Evolutionary conservation across 768 basidiomycete genomes (phyloP).

Genomic region (Chalciporus pseudorubinellus): DNA sequence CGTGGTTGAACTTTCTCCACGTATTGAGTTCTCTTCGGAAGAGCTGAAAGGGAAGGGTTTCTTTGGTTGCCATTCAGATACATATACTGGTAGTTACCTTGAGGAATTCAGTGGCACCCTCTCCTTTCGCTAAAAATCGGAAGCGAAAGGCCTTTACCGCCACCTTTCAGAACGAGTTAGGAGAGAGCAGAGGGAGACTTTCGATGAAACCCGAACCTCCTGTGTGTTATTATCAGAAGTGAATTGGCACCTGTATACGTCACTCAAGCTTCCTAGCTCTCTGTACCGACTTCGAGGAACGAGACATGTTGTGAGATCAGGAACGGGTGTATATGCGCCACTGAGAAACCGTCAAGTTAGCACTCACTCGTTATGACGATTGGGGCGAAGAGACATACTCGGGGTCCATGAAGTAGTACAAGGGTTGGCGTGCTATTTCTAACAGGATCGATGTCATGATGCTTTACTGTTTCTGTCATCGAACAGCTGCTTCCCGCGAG

Average conservation of each 20-base stretch:
- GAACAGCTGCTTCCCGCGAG: background rate
- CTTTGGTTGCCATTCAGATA: background rate
- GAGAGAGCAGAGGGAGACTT: too few relatives aligned
- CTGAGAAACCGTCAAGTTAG: background rate
- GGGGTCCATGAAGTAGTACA: background rate
- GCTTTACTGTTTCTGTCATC: background rate
- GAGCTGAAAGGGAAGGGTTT: slow-evolving; percentile 7
- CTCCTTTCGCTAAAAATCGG: slow-evolving; percentile 2
- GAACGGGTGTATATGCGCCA: too few relatives aligned
- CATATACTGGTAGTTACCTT: background rate
- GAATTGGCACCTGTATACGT: slow-evolving; percentile 12
- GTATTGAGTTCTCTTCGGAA: slow-evolving; percentile 21
- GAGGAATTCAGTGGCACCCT: background rate
- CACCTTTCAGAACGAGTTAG: slow-evolving; percentile 6
- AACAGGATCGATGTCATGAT: background rate
- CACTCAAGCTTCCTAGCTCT: slow-evolving; percentile 7
- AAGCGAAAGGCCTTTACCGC: slow-evolving; percentile 21
- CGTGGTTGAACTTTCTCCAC: slow-evolving; percentile 23
- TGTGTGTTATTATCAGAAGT: background rate
- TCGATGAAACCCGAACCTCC: background rate
- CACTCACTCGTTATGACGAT: background rate
- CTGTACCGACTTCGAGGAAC: background rate
- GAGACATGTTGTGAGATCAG: background rate
- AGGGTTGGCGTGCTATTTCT: background rate
- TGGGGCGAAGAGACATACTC: background rate